Conservation (phyloP, 163 green algal species). For the Prototheca stagnorum region DNA sequence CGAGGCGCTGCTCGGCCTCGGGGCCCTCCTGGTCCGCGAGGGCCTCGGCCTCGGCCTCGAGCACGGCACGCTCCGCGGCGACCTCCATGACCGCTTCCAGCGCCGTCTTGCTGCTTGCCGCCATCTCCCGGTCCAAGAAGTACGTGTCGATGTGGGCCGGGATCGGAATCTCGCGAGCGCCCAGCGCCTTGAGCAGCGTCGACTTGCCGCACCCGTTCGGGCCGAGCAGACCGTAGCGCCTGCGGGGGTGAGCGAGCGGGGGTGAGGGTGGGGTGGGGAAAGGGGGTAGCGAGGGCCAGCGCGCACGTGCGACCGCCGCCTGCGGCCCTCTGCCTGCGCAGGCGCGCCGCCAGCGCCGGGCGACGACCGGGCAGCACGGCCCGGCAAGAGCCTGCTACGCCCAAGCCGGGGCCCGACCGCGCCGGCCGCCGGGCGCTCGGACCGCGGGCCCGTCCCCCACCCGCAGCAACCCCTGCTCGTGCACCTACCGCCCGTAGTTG, state of each 20-base stretch:
- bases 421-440: neutral
- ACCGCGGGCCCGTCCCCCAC: neutral
- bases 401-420: neutral
- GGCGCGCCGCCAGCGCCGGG: too few species aligned
- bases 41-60: conserved; percentile 59
- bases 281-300: neutral
- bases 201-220: conserved; percentile 89
- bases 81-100: conserved; percentile 70
- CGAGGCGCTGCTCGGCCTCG: conserved; percentile 49
- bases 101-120: conserved; percentile 50
- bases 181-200: conserved; percentile 70
- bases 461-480: conserved; percentile 17
- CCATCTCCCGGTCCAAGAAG: conserved; percentile 72
- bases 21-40: conserved; percentile 40
- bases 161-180: conserved; percentile 68
- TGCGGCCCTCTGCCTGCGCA: too few species aligned
- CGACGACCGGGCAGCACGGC: too few species aligned
- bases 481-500: conserved; percentile 76
- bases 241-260: too few species aligned
- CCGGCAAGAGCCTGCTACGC: neutral
- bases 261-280: conserved; percentile 19
- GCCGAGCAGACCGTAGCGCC: conserved; percentile 87
- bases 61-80: conserved; percentile 53
- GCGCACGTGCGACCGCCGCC: neutral
- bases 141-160: conserved; percentile 88